Conservation (phyloP, 768 basidiomycete genomes). For the Boletus fagicola region DNA sequence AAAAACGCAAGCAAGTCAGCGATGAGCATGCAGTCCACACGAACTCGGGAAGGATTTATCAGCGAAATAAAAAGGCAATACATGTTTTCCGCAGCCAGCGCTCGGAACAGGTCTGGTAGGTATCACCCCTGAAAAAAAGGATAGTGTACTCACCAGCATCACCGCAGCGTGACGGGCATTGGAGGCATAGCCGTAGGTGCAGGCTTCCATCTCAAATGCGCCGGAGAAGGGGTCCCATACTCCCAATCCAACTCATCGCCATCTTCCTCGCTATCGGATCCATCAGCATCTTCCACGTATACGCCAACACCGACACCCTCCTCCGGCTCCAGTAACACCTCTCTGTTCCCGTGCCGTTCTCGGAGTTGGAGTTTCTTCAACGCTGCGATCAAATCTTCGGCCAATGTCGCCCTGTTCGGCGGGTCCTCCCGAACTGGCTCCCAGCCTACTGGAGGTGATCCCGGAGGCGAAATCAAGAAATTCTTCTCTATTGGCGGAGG, state of each 20-base stretch:
- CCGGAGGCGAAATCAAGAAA: slow-evolving; percentile 97
- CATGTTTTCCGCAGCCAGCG: slow-evolving; percentile 52
- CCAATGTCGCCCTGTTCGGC: slow-evolving; percentile 79
- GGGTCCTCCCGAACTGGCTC: slow-evolving; percentile 88
- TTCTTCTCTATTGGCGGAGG: slow-evolving; percentile 87
- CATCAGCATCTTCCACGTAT: slow-evolving; percentile 73
- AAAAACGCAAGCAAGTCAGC: slow-evolving; percentile 5
- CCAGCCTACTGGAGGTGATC: slow-evolving; percentile 97
- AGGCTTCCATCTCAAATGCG: slow-evolving; percentile 50
- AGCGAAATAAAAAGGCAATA: slow-evolving; percentile 61
- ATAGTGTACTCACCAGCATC: slow-evolving; percentile 26
- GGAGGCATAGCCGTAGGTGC: slow-evolving; percentile 60
- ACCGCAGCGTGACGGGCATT: slow-evolving; percentile 26
- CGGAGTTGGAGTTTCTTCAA: slow-evolving; percentile 65
- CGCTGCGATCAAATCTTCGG: slow-evolving; percentile 83
- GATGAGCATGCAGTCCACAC: slow-evolving; percentile 1
- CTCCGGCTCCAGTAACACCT: slow-evolving; percentile 64
- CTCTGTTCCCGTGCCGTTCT: slow-evolving; percentile 40
- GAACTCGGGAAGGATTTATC: slow-evolving; percentile 7
- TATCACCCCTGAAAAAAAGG: slow-evolving; percentile 52
- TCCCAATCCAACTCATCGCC: slow-evolving; percentile 51
- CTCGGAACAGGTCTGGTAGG: slow-evolving; percentile 79
- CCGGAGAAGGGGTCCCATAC: slow-evolving; percentile 50
- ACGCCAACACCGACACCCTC: slow-evolving; percentile 74
- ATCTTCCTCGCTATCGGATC: slow-evolving; percentile 28